Conservation (phyloP, 352 stramenopile genomes). For the Phytopythium cucurbitacearum region DNA sequence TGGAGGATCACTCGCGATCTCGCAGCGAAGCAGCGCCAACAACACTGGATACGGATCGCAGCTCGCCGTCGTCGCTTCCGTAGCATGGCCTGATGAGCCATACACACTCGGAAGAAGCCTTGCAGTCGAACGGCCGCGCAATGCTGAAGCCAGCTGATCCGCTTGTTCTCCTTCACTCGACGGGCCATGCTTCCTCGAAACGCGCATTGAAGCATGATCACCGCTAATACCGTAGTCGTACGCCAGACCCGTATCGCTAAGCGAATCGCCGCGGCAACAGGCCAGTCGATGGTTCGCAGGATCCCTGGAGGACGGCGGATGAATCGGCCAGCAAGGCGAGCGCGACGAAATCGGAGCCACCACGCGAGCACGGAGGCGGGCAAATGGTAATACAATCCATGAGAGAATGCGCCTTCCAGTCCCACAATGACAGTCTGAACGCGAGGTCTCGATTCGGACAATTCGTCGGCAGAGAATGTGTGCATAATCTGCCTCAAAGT, state of each 20-base stretch:
- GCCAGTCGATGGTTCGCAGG: constrained; percentile 32
- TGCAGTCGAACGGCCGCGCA: constrained; percentile 31
- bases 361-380: constrained; percentile 30
- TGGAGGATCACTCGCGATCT: constrained; percentile 12
- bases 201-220: constrained; percentile 28
- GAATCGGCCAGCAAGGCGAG: constrained; percentile 18
- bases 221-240: constrained; percentile 11
- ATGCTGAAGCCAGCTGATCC: constrained; percentile 10
- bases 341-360: constrained; percentile 34
- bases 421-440: background rate
- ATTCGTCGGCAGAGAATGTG: background rate
- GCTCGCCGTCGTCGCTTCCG: constrained; percentile 23
- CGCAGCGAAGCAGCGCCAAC: constrained; percentile 35
- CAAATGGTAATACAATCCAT: constrained; percentile 24
- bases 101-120: constrained; percentile 38
- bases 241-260: constrained; percentile 25
- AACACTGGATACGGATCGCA: constrained; percentile 36
- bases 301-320: constrained; percentile 35
- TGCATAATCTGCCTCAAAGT: constrained; percentile 7
- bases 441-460: background rate
- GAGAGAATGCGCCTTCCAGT: background rate
- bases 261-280: constrained; percentile 23
- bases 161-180: constrained; percentile 15
- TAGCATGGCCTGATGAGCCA: constrained; percentile 19
- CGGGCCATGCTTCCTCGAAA: constrained; percentile 25